Percentiles rank a stretch among this genome's conserved stretches.
phyloP scores from a whole-genome alignment of 2,329 filamentous ascomycete species.

The Scedosporium apiospermum region DNA sequence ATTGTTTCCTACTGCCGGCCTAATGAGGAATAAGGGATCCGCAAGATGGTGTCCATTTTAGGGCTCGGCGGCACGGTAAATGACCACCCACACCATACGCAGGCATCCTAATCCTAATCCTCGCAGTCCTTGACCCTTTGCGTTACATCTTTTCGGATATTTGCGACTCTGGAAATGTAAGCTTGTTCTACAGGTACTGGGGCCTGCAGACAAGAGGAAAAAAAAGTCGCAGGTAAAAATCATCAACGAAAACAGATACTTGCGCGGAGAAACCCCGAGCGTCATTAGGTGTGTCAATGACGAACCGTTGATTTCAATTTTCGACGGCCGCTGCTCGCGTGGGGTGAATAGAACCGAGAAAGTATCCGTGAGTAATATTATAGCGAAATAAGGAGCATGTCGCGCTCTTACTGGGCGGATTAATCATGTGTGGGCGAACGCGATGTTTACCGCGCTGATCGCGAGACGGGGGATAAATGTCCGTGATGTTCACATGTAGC shows the following conservation, averaged over 20 bases:
- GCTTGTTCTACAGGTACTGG: too few species aligned
- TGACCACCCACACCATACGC: background rate
- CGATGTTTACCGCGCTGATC: background rate
- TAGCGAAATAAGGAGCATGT: background rate
- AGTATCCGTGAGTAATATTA: background rate
- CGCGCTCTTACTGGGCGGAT: background rate
- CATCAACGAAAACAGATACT: background rate
- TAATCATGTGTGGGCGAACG: background rate
- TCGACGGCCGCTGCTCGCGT: background rate
- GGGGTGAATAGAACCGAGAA: background rate
- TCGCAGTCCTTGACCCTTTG: too few species aligned
- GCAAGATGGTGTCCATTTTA: background rate
- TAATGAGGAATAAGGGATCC: background rate
- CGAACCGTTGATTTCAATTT: background rate
- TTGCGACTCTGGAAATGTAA: background rate
- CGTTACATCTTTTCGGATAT: background rate
- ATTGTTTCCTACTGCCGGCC: background rate
- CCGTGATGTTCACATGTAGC: too few species aligned
- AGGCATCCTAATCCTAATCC: background rate
- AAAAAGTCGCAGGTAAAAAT: background rate
- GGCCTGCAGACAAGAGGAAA: background rate
- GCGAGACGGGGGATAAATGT: background rate
- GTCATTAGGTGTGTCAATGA: background rate
- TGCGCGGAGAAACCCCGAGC: background rate
- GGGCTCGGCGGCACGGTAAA: background rate